A percentile compares a stretch with the other conserved stretches of the same genome.
phyloP scores from a whole-genome alignment of 345 rosid species.

The Arabis hirsuta region DNA sequence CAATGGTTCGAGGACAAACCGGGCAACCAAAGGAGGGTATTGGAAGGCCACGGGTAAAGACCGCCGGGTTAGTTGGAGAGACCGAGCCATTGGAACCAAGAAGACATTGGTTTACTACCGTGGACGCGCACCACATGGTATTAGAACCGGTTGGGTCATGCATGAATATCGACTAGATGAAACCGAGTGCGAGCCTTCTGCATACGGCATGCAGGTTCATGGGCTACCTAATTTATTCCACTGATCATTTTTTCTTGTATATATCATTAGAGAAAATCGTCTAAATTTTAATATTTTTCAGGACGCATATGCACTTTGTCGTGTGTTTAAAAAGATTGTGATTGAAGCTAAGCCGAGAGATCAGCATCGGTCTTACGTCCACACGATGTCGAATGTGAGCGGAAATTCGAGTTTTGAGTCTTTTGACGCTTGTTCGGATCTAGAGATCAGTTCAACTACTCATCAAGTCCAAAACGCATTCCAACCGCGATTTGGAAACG shows the following conservation, averaged over 20 bases:
- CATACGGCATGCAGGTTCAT: conserved; percentile 45
- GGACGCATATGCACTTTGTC: conserved; percentile 51
- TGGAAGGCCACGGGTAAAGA: conserved; percentile 51
- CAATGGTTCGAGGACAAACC: conserved; percentile 48
- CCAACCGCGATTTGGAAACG: conserved; percentile 38
- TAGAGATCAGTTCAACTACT: conserved; percentile 42
- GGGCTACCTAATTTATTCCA: not conserved
- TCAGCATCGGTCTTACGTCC: conserved; percentile 42
- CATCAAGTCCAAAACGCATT: conserved; percentile 40
- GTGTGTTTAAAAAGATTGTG: conserved; percentile 45
- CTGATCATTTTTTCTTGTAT: not conserved
- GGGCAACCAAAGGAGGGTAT: conserved; percentile 47
- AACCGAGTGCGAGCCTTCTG: conserved; percentile 41
- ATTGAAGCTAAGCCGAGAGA: conserved; percentile 45
- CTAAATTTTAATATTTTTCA: not conserved
- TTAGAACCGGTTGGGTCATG: conserved; percentile 50
- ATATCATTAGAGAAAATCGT: not conserved
- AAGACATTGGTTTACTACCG: conserved; percentile 48
- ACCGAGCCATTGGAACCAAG: conserved; percentile 44
- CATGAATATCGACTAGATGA: conserved; percentile 49
- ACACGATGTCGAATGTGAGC: conserved; percentile 33
- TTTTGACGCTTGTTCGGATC: conserved; percentile 44
- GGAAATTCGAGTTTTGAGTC: conserved; percentile 44
- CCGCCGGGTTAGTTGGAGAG: conserved; percentile 42
- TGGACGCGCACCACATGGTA: conserved; percentile 46